A percentile compares a stretch with the other conserved stretches of the same genome.
phyloP scores from a whole-genome alignment of 108 stramenopile genomes.

The Craspedostauros australis region DNA sequence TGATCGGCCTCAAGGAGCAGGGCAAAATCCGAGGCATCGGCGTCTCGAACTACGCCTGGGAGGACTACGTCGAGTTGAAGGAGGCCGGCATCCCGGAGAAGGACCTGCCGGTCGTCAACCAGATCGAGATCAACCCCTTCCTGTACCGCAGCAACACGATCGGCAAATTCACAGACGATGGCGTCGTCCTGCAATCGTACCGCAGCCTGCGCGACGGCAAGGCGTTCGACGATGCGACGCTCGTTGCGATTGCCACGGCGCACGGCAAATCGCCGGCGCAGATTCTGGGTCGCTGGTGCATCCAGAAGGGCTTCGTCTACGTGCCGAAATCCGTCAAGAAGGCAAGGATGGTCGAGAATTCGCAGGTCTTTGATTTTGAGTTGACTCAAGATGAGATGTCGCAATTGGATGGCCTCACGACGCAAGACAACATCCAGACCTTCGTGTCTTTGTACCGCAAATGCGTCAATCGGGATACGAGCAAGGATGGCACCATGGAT shows the following conservation, averaged over 20 bases:
- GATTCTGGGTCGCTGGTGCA: constrained; percentile 89
- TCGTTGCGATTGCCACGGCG: constrained; percentile 47
- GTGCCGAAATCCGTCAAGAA: constrained; percentile 82
- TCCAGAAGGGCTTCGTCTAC: constrained; percentile 86
- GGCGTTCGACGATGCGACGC: constrained; percentile 66
- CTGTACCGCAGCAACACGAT: constrained; percentile 82
- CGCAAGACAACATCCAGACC: constrained; percentile 50
- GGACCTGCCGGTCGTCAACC: constrained; percentile 72
- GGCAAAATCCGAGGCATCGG: constrained; percentile 69
- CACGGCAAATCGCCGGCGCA: constrained; percentile 68
- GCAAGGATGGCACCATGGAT: constrained; percentile 86
- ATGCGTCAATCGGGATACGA: constrained; percentile 87
- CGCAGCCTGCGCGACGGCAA: constrained; percentile 85
- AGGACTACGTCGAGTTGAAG: constrained; percentile 81
- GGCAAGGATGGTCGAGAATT: constrained; percentile 87
- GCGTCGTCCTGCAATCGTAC: constrained; percentile 84
- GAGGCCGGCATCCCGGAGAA: constrained; percentile 32
- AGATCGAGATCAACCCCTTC: constrained; percentile 93
- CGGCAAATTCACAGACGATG: constrained; percentile 53
- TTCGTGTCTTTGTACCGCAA: constrained; percentile 72
- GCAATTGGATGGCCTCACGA: constrained; percentile 69
- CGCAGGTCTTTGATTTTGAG: constrained; percentile 83
- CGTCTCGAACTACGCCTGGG: constrained; percentile 64
- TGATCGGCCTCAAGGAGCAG: constrained; percentile 45
- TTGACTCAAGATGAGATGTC: constrained; percentile 63